Base-by-base conservation (phyloP, 1,139 yeast species). In the Candida pseudocylindracea region DNA sequence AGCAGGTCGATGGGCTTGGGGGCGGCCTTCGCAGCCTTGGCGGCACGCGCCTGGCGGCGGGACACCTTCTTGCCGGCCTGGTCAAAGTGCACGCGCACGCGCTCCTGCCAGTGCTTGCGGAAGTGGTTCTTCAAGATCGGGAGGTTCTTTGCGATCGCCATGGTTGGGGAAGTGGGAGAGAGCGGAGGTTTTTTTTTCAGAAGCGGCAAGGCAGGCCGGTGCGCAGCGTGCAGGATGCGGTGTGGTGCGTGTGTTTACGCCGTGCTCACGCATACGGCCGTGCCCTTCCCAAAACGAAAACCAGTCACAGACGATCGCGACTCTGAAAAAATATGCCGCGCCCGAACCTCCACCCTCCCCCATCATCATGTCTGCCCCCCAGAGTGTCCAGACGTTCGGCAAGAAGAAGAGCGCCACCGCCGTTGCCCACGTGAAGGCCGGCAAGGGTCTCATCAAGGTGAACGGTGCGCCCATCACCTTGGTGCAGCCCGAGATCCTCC, bases 51-150 rank as follows among this genome's bases (percentile, higher is more conserved):
- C 51, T 67, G 69, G 71, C 98, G 79, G 75, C 98, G 81, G 48
- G 92, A 72, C 56, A 69, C 85, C 76, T 88, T 88, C 76, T 83
- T 81, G 62, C 96, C 96, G 55, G 96, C 93, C 72, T 88, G 96
- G 85, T 85, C 94, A 59, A 85, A 76, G 83, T 88, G 95, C 54
- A 81, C 93, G 64, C 71, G 80, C 72, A 88, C 99, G 62, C 98
- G 81, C 67, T 80, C 93, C 71, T 88, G 96, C 99, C 99, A 88
- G 93, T 83, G 88, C 80, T 88, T 88, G 72, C 91, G 75, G 81
- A 79, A 79, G 70, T 79, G 93, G 69, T 76, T 76, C 72, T 76
- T 78, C 69, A 75, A 83, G 72, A 85, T 69, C 75, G 95, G 93
- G 66, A 76, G 70, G 68, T 88, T 88, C 85, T 88, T 83, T 55